Percentiles rank a stretch among this genome's conserved stretches.
Evolutionary conservation across 2,329 filamentous ascomycete species (phyloP).

Genomic region (Arthroderma sp.): DNA sequence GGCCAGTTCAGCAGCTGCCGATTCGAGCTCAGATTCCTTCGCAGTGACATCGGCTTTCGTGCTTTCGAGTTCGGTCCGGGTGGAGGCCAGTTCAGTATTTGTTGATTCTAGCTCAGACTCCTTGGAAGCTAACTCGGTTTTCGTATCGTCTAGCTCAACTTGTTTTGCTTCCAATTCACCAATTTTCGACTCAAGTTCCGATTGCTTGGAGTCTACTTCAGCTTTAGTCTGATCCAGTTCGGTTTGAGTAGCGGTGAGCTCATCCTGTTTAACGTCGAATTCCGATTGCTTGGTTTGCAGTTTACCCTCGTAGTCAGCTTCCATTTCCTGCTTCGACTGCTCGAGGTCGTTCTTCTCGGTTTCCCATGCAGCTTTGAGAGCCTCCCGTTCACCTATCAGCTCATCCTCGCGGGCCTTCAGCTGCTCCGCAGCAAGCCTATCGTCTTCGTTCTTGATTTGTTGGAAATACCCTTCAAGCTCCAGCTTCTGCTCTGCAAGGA

Average conservation of each 20-base stretch:
- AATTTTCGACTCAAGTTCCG: conserved; percentile 17
- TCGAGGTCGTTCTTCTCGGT: conserved; percentile 27
- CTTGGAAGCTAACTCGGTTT: conserved; percentile 9
- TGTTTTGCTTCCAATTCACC: conserved; percentile 17
- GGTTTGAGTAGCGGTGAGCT: conserved; percentile 23
- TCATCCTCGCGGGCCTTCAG: conserved; percentile 30
- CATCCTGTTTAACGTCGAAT: conserved; percentile 20
- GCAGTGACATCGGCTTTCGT: conserved; percentile 9
- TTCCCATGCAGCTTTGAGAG: conserved; percentile 23
- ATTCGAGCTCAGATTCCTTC: conserved; percentile 10
- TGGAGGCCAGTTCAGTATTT: conserved; percentile 9
- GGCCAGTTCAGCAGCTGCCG: too few species aligned
- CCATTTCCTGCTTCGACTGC: conserved; percentile 23
- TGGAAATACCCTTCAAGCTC: conserved; percentile 36
- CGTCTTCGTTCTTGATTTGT: conserved; percentile 32
- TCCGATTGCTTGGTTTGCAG: conserved; percentile 18
- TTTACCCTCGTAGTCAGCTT: conserved; percentile 22
- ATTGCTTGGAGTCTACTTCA: conserved; percentile 16
- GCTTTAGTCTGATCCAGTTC: conserved; percentile 18
- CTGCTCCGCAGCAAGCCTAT: conserved; percentile 25
- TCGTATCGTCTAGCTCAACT: conserved; percentile 14
- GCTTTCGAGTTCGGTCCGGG: conserved; percentile 9
- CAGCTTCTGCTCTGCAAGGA: conserved; percentile 31
- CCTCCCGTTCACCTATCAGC: conserved; percentile 27
- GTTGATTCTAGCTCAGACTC: conserved; percentile 10